Evolutionary conservation across 1,284 basidiomycete genomes (phyloP).

Genomic region (Pisolithus thermaeus): DNA sequence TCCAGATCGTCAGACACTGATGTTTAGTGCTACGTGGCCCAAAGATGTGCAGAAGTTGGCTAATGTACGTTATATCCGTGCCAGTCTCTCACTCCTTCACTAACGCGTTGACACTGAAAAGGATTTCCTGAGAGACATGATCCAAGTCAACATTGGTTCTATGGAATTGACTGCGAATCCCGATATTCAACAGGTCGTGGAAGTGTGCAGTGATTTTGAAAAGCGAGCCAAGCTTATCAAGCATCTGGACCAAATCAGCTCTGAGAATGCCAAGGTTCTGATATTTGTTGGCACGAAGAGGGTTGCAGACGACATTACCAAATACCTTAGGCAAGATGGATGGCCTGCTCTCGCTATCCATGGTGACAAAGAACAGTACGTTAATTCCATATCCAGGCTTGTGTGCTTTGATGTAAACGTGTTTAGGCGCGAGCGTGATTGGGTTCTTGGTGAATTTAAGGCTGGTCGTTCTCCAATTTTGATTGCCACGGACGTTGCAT

Average conservation of each 20-base stretch:
- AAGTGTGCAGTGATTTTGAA: slow-evolving; percentile 97
- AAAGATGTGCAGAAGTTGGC: slow-evolving; percentile 99
- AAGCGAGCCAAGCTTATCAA: slow-evolving; percentile 96
- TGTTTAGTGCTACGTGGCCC: slow-evolving; percentile 99
- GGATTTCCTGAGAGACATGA: slow-evolving; percentile 95
- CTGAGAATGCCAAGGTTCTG: slow-evolving; percentile 97
- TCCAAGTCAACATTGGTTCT: slow-evolving; percentile 98
- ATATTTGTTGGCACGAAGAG: slow-evolving; percentile 99
- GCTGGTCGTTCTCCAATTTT: slow-evolving; percentile 95
- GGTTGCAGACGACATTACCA: slow-evolving; percentile 97
- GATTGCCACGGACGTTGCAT: slow-evolving; percentile 97
- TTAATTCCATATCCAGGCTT: slow-evolving; percentile 18
- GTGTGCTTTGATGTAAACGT: slow-evolving; percentile 14
- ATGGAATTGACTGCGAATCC: slow-evolving; percentile 98
- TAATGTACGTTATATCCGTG: slow-evolving; percentile 42
- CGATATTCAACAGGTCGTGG: slow-evolving; percentile 94
- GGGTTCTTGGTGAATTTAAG: slow-evolving; percentile 98
- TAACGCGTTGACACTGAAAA: slow-evolving; percentile 23
- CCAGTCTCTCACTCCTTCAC: neutral
- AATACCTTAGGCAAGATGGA: slow-evolving; percentile 93
- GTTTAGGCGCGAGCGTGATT: slow-evolving; percentile 91
- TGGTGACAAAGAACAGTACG: slow-evolving; percentile 95
- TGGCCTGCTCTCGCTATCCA: slow-evolving; percentile 99
- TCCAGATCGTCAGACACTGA: slow-evolving; percentile 91
- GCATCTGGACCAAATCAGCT: slow-evolving; percentile 94